Base-by-base conservation (phyloP, 2,329 filamentous ascomycete species). In the Verticillium dahliae region DNA sequence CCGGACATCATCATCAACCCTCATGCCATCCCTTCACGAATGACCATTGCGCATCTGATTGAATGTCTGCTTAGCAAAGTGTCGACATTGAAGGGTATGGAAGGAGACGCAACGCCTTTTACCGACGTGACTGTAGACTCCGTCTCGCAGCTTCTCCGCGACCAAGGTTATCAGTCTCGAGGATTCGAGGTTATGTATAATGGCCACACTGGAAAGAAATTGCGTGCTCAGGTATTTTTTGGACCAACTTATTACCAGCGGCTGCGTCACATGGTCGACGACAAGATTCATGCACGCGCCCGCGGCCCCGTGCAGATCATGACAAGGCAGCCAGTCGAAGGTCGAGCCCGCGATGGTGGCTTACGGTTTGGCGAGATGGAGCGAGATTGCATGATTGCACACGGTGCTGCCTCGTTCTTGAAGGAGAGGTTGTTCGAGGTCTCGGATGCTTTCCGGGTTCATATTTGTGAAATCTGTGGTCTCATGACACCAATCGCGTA, bases 361-460 rank as follows among this genome's bases (percentile, higher is more conserved):
- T 85, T 99, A 55, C 94, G 96, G 74, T 99, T 99, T 86, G 95
- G 95, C 88, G 95, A 99, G 83, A 99, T 99, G 95, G 96, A 99
- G 79, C 94, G 96, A 80, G 96, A 99, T 86, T 99, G 95, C 76
- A 99, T 99, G 95, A 99, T 99, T 81, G 92, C 96, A n/a, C 96
- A 99, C 75, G 95, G 95, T 73, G 95, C 96, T 3, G 94, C 92
- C 60, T 90, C 93, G 1, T 99, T 99, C 85, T 79, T 99, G 72
- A 99, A 99, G 80, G 95, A 99, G 81, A 87, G 95, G 71, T 79
- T 99, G 62, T 97, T 99, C 71, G 94, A 98, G 74, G 95, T 99
- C 58, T 97, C 92, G 60, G 95, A 99, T 80, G 94, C 95, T 41
- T 99, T 98, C 85, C 85, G 93, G 75, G 95, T 99, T 63, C 95